These are phyloP conservation scores for Pelomyxa schiedti DNA, from an alignment of 78 protist species.

Conservation along the genomic window DNA sequence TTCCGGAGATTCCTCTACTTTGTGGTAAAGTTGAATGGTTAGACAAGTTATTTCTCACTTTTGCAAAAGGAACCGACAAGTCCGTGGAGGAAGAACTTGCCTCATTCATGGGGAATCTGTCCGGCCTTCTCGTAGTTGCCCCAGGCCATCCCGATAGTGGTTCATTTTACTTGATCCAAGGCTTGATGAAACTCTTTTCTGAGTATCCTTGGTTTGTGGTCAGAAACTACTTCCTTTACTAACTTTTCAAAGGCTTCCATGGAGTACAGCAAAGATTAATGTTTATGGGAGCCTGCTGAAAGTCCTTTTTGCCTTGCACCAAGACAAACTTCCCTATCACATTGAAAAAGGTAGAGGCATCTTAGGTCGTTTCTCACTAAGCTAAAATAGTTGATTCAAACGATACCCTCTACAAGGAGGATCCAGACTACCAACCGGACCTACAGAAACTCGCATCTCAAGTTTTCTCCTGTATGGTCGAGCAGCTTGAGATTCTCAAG, in stretches of 20 bases:
- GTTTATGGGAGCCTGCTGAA: constrained; percentile 16
- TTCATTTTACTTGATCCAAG: constrained; percentile 56
- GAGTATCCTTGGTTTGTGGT: constrained; percentile 36
- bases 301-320: constrained; percentile 28
- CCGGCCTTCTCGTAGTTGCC: constrained; percentile 36
- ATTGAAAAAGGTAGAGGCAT: constrained; percentile 20
- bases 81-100: constrained; percentile 42
- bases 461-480: not conserved
- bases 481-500: not conserved
- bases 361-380: too few species aligned
- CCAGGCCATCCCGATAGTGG: constrained; percentile 82
- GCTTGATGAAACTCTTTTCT: constrained; percentile 39
- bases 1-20: constrained; percentile 42
- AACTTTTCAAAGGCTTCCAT: not conserved
- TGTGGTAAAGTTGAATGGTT: not conserved
- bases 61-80: constrained; percentile 13
- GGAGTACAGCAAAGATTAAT: constrained; percentile 15
- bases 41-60: not conserved
- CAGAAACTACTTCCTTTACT: not conserved
- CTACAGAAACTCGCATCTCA: not conserved
- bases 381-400: not conserved
- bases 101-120: constrained; percentile 2
- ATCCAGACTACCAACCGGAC: not conserved
- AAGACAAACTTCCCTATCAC: constrained; percentile 35
- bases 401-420: not conserved